Evolutionary conservation across 2,329 filamentous ascomycete genomes (phyloP).

Genomic region (Phialophora verrucosa): DNA sequence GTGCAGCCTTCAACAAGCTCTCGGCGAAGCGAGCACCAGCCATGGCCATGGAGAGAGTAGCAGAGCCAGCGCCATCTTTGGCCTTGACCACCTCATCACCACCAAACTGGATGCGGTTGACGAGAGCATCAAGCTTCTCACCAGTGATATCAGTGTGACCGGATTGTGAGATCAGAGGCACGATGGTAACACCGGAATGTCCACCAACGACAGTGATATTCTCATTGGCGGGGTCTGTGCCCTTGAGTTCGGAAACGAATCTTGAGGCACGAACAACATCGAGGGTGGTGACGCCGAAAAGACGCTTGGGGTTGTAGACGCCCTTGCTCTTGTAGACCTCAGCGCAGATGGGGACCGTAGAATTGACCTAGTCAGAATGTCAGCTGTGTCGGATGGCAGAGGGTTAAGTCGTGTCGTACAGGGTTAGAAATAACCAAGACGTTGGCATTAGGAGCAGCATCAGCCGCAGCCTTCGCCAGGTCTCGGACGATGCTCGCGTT

Average conservation of each 20-base stretch:
- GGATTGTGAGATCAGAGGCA: constrained; percentile 95
- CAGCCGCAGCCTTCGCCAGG: constrained; percentile 91
- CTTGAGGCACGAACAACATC: constrained; percentile 96
- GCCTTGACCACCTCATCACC: constrained; percentile 97
- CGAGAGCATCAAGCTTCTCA: constrained; percentile 73
- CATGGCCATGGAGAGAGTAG: constrained; percentile 93
- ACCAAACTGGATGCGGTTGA: constrained; percentile 96
- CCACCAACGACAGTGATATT: constrained; percentile 95
- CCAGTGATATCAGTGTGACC: constrained; percentile 82
- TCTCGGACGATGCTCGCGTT: constrained; percentile 99
- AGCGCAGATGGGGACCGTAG: constrained; percentile 94
- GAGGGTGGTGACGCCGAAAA: constrained; percentile 99
- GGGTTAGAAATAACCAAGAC: constrained; percentile 98
- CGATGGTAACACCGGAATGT: constrained; percentile 97
- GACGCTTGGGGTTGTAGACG: constrained; percentile 98
- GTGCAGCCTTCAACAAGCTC: constrained; percentile 86
- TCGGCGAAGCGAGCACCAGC: constrained; percentile 86
- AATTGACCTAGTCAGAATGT: constrained; percentile 72
- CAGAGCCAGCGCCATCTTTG: constrained; percentile 88
- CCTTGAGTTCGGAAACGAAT: constrained; percentile 96
- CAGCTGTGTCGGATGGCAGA: constrained; percentile 16
- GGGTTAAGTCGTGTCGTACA: constrained; percentile 52
- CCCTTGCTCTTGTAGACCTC: constrained; percentile 95
- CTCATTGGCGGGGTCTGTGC: constrained; percentile 87
- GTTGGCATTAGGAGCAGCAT: constrained; percentile 88